A percentile compares a stretch with the other conserved stretches of the same genome.
phyloP scores from a whole-genome alignment of 352 stramenopile species.

The Pythium sp. region DNA sequence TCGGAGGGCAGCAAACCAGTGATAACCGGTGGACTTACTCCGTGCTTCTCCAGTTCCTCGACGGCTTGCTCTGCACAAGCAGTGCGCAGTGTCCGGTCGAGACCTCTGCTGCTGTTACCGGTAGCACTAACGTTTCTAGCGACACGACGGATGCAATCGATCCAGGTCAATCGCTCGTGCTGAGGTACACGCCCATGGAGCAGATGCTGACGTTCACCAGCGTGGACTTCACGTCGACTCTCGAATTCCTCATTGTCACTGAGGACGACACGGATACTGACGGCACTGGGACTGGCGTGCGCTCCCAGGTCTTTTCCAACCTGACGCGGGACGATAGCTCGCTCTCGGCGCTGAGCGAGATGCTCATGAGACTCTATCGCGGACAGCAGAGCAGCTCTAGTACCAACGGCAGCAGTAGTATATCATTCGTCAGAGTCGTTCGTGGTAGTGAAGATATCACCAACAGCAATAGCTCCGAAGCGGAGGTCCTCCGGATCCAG shows the following conservation, averaged over 20 bases:
- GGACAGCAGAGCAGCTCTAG: neutral
- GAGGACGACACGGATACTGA: neutral
- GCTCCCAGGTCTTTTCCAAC: neutral
- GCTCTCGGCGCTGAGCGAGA: neutral
- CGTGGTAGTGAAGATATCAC: neutral
- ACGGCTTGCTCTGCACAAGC: slow-evolving; percentile 9
- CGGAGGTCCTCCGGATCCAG: neutral
- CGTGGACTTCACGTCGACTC: slow-evolving; percentile 4
- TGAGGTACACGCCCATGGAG: slow-evolving; percentile 12
- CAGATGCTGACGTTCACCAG: slow-evolving; percentile 6
- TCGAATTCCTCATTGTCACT: slow-evolving; percentile 7
- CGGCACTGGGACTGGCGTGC: neutral
- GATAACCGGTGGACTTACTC: slow-evolving; percentile 4
- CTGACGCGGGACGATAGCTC: neutral
- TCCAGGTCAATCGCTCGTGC: neutral
- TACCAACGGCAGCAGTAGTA: neutral
- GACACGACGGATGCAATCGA: neutral
- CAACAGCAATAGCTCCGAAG: neutral
- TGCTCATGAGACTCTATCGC: slow-evolving; percentile 2
- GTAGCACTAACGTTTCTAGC: neutral
- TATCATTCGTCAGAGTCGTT: neutral
- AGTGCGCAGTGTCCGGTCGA: neutral
- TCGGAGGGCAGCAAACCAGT: neutral
- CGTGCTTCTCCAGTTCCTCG: slow-evolving; percentile 9
- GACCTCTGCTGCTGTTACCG: neutral